A percentile compares a stretch with the other conserved stretches of the same genome.
Conservation (phyloP, 2,329 filamentous ascomycete genomes). For the Aspergillus sclerotialis region DNA sequence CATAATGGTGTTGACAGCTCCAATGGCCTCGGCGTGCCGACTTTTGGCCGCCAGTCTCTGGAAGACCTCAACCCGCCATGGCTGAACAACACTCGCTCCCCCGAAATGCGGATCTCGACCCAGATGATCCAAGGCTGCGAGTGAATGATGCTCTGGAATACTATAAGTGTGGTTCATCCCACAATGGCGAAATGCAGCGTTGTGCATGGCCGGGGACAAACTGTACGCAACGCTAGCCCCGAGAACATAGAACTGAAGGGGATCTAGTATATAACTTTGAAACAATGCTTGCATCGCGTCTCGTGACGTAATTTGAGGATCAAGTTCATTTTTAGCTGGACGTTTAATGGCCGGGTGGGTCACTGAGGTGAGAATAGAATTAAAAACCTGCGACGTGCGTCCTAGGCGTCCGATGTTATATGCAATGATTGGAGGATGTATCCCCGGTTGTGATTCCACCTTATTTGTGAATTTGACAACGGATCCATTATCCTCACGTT, state of each 20-base stretch:
- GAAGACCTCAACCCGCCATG: slow-evolving; percentile 35
- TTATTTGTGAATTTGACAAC: slow-evolving; percentile 31
- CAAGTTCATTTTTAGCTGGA: slow-evolving; percentile 14
- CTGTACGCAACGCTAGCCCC: slow-evolving; percentile 36
- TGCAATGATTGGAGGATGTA: slow-evolving; percentile 29
- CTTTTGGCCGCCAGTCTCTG: slow-evolving; percentile 33
- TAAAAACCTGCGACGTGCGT: slow-evolving; percentile 39
- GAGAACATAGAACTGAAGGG: slow-evolving; percentile 36
- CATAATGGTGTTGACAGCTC: slow-evolving; percentile 39
- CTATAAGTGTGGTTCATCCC: slow-evolving; percentile 35
- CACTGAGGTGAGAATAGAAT: slow-evolving; percentile 34
- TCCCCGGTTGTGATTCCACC: slow-evolving; percentile 23
- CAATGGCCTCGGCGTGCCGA: slow-evolving; percentile 38
- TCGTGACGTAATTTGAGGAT: slow-evolving; percentile 30
- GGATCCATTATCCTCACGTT: slow-evolving; percentile 31
- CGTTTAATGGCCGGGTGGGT: slow-evolving; percentile 31
- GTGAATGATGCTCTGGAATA: slow-evolving; percentile 29
- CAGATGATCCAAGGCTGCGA: slow-evolving; percentile 31
- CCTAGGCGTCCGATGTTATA: slow-evolving; percentile 35
- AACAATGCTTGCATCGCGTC: slow-evolving; percentile 34
- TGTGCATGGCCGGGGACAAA: slow-evolving; percentile 38
- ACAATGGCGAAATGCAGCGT: slow-evolving; percentile 33
- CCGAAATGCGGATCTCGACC: slow-evolving; percentile 34
- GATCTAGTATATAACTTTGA: slow-evolving; percentile 35
- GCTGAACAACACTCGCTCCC: slow-evolving; percentile 37